Evolutionary conservation across 2,329 filamentous ascomycete genomes (phyloP).

Genomic region (Epichloe elymi): DNA sequence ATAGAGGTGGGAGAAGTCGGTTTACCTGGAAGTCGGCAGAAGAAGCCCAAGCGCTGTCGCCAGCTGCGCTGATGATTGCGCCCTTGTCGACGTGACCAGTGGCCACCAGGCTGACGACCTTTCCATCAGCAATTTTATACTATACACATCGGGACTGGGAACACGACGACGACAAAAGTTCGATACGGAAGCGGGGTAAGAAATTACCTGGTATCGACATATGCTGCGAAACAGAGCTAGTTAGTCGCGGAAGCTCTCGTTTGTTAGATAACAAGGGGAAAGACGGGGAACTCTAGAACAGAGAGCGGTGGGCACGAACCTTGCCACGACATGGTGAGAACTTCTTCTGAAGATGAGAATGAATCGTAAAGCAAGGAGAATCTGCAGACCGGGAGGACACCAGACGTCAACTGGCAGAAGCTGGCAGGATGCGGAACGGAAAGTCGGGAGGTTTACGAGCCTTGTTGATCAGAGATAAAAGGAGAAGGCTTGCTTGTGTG

Average conservation of each 20-base stretch:
- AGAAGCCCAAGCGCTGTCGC: conserved; percentile 68
- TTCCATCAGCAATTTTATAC: conserved; percentile 8
- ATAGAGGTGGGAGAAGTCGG: conserved; percentile 13
- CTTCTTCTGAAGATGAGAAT: conserved; percentile 1
- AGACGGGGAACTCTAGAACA: conserved; percentile 9
- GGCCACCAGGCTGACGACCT: conserved; percentile 56
- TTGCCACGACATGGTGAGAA: conserved; percentile 59
- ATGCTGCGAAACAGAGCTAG: conserved; percentile 24
- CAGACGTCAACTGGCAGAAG: conserved; percentile 1
- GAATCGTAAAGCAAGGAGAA: neutral
- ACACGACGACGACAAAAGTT: neutral
- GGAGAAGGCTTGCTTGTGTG: conserved; percentile 3
- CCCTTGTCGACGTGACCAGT: conserved; percentile 70
- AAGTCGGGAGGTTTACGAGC: neutral
- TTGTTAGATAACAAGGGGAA: conserved; percentile 11
- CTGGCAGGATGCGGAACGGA: neutral
- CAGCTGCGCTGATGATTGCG: conserved; percentile 69
- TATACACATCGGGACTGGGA: conserved; percentile 8
- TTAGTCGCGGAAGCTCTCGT: conserved; percentile 7
- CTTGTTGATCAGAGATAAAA: neutral
- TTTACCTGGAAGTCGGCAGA: conserved; percentile 59
- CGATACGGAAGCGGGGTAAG: neutral
- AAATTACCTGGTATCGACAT: conserved; percentile 37
- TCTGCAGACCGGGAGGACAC: conserved; percentile 1
- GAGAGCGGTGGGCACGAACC: conserved; percentile 30